Evolutionary conservation across 2,329 filamentous ascomycete genomes (phyloP).

Genomic region (Fusarium mangiferae): DNA sequence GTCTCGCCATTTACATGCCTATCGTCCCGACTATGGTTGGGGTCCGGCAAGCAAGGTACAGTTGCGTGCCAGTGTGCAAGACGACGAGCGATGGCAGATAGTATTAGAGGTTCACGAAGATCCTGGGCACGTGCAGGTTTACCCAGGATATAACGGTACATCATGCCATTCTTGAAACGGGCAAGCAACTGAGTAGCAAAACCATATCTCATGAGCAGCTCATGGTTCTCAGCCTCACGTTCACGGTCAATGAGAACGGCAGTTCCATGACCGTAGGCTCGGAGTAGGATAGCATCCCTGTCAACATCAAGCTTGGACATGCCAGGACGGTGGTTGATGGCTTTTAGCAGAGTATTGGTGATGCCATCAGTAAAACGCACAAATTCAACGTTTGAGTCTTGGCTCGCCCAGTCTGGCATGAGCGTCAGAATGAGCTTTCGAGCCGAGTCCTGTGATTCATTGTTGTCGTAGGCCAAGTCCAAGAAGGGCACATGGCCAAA

Average conservation of each 20-base stretch:
- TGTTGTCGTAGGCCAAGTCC: slow-evolving; percentile 79
- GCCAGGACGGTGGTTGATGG: slow-evolving; percentile 74
- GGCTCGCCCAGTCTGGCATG: slow-evolving; percentile 82
- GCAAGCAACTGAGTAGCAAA: slow-evolving; percentile 90
- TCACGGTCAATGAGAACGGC: slow-evolving; percentile 96
- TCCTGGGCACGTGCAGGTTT: slow-evolving; percentile 83
- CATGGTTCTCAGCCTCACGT: slow-evolving; percentile 82
- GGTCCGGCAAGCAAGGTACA: slow-evolving; percentile 65
- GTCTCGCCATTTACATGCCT: slow-evolving; percentile 50
- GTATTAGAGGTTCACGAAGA: slow-evolving; percentile 78
- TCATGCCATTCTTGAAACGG: slow-evolving; percentile 93
- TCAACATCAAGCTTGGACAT: slow-evolving; percentile 80
- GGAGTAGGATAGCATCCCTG: slow-evolving; percentile 84
- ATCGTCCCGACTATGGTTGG: slow-evolving; percentile 32
- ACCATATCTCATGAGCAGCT: slow-evolving; percentile 82
- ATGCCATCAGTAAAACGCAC: slow-evolving; percentile 96
- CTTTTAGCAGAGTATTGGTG: slow-evolving; percentile 90
- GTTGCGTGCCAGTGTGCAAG: slow-evolving; percentile 93
- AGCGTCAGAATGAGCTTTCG: slow-evolving; percentile 81
- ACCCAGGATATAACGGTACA: slow-evolving; percentile 91
- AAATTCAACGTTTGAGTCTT: slow-evolving; percentile 81
- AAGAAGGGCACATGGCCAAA: slow-evolving; percentile 69
- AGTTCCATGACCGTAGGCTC: slow-evolving; percentile 94
- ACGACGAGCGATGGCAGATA: slow-evolving; percentile 82
- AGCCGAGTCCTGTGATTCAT: slow-evolving; percentile 82